Evolutionary conservation across 257 asterid genomes (phyloP), one percentile per base, ranked within the genome.

Genomic region (Haberlea rhodopensis): DNA sequence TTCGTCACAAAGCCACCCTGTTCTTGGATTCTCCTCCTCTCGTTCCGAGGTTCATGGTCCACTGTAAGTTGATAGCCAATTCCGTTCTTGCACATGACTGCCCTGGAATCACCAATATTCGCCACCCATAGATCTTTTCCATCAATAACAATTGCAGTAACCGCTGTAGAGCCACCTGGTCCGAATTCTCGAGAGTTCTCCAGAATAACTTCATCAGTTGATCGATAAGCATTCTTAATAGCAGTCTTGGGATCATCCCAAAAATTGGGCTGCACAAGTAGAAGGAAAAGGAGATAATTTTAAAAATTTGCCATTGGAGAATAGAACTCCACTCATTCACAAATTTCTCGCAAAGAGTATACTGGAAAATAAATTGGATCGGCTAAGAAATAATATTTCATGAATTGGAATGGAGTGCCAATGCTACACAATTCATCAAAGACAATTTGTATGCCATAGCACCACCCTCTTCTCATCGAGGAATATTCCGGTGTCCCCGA

Each of bases 141-240:
- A 62, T 88, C 95, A 8, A 88, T 76, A 18, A 86, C 88, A 21
- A 86, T 85, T 24, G 91, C 91, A 20, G 96, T 86, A 54, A 88
- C 95, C 53, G 96, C 96, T 49, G 96, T 88, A 49, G 95, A 88
- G 66, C 95, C 96, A 67, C 96, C 96, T 8, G 95, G 95, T 31
- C 94, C 95, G 22, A 88, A 78, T 82, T 84, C 84, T 79, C 69
- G 8, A 27, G 95, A 67, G 55, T 84, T 84, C 75, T 88, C 88
- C 57, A 88, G 81, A 65, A 88, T 88, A 40, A 68, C 76, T 67
- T 76, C 70, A 66, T 84, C 88, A 1, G 95, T 85, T 46, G 81
- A 73, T 28, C 27, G 73, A 61, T 85, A 88, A 51, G 96, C 91
- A 34, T 74, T 80, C 66, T 60, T 82, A 62, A 88, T 85, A 23